Evolutionary conservation across 2,329 filamentous ascomycete genomes (phyloP).

Genomic region (Colletotrichum sp.): DNA sequence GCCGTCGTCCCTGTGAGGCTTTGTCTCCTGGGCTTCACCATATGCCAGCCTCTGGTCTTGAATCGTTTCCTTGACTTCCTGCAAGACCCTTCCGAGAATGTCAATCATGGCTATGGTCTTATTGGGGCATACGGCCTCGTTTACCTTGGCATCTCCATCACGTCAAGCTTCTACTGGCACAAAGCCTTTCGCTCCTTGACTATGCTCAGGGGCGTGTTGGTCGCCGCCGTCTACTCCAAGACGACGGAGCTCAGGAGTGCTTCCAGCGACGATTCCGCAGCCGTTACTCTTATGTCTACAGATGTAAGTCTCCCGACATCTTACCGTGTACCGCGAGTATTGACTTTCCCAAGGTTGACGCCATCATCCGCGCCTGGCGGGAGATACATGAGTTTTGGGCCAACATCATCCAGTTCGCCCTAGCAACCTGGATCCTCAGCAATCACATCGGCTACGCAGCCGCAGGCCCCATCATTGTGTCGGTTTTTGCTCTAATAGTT

Average conservation of each 20-base stretch:
- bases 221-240: conserved; percentile 30
- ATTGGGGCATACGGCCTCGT: conserved; percentile 45
- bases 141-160: conserved; percentile 46
- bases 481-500: conserved; percentile 27
- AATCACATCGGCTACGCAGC: conserved; percentile 38
- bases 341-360: conserved; percentile 33
- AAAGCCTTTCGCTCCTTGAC: conserved; percentile 27
- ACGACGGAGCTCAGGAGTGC: conserved; percentile 22
- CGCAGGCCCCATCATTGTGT: conserved; percentile 36
- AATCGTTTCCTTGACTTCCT: conserved; percentile 36
- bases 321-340: background rate
- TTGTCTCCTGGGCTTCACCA: conserved; percentile 37
- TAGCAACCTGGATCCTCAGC: conserved; percentile 37
- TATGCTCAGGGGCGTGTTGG: conserved; percentile 31
- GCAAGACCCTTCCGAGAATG: conserved; percentile 25
- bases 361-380: conserved; percentile 38
- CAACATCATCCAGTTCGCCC: conserved; percentile 36
- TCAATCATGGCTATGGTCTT: conserved; percentile 41
- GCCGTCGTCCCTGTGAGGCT: conserved; percentile 35
- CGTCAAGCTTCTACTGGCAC: conserved; percentile 26
- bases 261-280: conserved; percentile 23
- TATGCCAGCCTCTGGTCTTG: conserved; percentile 41
- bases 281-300: conserved; percentile 31
- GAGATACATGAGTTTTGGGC: conserved; percentile 43
- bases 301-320: conserved; percentile 27